These are phyloP conservation scores for Diphasiastrum complanatum DNA, from an alignment of 83 land plant species.

Conservation along the genomic window DNA sequence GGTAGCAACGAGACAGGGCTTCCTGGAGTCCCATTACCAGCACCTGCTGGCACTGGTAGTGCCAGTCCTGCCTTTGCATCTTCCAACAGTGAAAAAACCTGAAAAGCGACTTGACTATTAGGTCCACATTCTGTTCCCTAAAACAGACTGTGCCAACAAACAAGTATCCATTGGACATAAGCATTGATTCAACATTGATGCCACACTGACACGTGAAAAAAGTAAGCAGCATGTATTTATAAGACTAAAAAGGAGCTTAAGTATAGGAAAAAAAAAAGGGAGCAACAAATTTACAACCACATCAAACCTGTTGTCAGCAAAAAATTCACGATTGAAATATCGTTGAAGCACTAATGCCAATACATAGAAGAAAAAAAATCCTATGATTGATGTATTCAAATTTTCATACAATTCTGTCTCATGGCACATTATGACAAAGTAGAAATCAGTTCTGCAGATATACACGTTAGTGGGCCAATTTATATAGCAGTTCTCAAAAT, in stretches of 20 bases:
- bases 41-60: constrained; percentile 39
- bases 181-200: not conserved
- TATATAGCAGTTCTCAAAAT: too few relatives aligned
- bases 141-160: not conserved
- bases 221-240: not conserved
- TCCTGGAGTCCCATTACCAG: constrained; percentile 43
- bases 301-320: too few relatives aligned
- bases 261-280: too few relatives aligned
- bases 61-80: constrained; percentile 79
- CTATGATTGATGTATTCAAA: too few relatives aligned
- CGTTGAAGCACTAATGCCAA: too few relatives aligned
- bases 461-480: too few relatives aligned
- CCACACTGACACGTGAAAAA: not conserved
- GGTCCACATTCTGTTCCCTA: not conserved
- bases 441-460: too few relatives aligned
- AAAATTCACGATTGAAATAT: too few relatives aligned
- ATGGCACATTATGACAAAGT: too few relatives aligned
- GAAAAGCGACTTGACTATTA: constrained; percentile 11
- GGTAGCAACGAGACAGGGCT: constrained; percentile 49
- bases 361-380: too few relatives aligned
- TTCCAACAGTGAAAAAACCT: constrained; percentile 71
- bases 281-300: too few relatives aligned
- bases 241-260: not conserved
- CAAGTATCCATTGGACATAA: not conserved
- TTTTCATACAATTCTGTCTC: too few relatives aligned